A percentile compares a stretch with the other conserved stretches of the same genome.
Evolutionary conservation across 78 protist species (phyloP).

Genomic region (Dictyostelium discoideum): dicty_2.7 NC_007089.4:5169501-5170000

Average conservation of each 20-base stretch:
- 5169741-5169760: not conserved
- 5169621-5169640: not conserved
- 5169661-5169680: not conserved
- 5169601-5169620: not conserved
- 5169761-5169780: not conserved
- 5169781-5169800: not conserved
- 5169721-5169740: not conserved
- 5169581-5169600: not conserved
- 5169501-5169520: not conserved
- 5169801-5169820: not conserved
- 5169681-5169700: not conserved
- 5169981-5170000: not conserved
- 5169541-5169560: not conserved
- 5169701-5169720: not conserved
- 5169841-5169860: not conserved
- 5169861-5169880: not conserved
- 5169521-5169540: not conserved
- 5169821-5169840: not conserved
- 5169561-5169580: not conserved
- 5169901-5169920: not conserved
- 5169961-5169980: constrained; percentile 55
- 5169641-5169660: not conserved
- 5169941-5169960: constrained; percentile 14
- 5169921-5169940: not conserved
- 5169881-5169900: not conserved